Base-by-base conservation (phyloP, 176 grass and related monocot species). In the Cymbopogon citratus region DNA sequence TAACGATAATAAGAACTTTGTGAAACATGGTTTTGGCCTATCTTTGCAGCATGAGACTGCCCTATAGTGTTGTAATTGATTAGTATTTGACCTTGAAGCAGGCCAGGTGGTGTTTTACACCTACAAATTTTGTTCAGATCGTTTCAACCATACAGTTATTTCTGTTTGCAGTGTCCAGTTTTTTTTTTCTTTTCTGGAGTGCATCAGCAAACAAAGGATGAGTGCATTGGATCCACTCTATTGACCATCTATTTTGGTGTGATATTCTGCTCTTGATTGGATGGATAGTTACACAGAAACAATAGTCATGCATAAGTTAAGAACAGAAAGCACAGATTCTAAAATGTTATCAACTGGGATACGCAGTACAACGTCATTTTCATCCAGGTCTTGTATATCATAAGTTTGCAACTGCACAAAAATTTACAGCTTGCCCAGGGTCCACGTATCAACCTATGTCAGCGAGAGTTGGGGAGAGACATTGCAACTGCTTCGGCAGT, bases 181-280 rank as follows among this genome's bases (percentile, higher is more conserved):
- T 40, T 5, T 52, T 19, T 18, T 45, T 39, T 40, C 31, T 10
- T 6, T 10, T 12, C 33, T 68, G 4, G 34, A 24, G 67, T 78
- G 85, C 81, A 85, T 85, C 85, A 85, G 85, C 66, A 2, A 91
- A 88, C 85, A 91, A 88, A 77, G 35, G 46, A 74, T 80, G 89
- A 73, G 60, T 85, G 71, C 85, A 68, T 80, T 45, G n/a, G n/a
- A n/a, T n/a, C n/a, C n/a, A n/a, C 44, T 78, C 13, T 41, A 77
- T 18, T 67, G 45, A 49, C 81, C 85, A 87, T 26, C n/a, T 26
- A 26, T 61, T 61, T 26, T 1, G 0, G 23, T 26, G 59, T 27
- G 26, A 62, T 62, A 25, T 62, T 13, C 4, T 62, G 24, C 27
- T 27, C 24, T 4, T 25, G 18, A 62, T 27, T 25, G 21, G 66